Conservation (phyloP, 805 yeast species). For the Candida silvicultrix region DNA sequence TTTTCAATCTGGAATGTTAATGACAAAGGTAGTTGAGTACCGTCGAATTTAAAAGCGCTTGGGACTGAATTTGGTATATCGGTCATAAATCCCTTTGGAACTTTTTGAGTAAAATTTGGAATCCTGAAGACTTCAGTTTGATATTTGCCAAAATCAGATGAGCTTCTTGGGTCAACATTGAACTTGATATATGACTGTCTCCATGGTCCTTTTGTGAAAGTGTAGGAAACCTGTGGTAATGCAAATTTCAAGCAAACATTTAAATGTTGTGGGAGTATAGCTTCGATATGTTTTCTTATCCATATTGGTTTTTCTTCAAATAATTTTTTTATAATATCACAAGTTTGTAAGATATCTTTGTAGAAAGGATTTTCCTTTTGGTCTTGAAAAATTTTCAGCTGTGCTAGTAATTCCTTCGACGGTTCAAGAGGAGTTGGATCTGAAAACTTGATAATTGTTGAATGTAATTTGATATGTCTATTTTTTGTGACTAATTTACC, state of each 20-base stretch:
- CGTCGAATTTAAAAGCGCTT: slow-evolving; percentile 59
- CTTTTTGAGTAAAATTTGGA: slow-evolving; percentile 23
- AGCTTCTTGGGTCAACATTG: slow-evolving; percentile 71
- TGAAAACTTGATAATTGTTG: slow-evolving; percentile 46
- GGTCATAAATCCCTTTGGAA: slow-evolving; percentile 27
- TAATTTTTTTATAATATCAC: slow-evolving; percentile 28
- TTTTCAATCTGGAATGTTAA: slow-evolving; percentile 78
- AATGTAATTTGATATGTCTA: slow-evolving; percentile 42
- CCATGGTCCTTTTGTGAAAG: slow-evolving; percentile 92
- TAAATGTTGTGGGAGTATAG: slow-evolving; percentile 41
- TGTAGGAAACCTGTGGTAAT: slow-evolving; percentile 76
- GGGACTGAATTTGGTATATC: slow-evolving; percentile 31
- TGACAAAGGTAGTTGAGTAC: slow-evolving; percentile 59
- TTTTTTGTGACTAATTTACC: slow-evolving; percentile 40
- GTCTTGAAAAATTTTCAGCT: slow-evolving; percentile 30
- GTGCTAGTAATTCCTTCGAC: slow-evolving; percentile 41
- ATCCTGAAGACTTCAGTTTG: slow-evolving; percentile 78
- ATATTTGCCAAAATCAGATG: slow-evolving; percentile 48
- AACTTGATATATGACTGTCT: slow-evolving; percentile 74
- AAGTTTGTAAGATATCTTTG: slow-evolving; percentile 23
- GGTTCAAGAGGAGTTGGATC: slow-evolving; percentile 43
- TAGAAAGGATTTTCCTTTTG: slow-evolving; percentile 23
- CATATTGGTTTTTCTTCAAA: slow-evolving; percentile 77
- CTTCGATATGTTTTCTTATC: slow-evolving; percentile 68
- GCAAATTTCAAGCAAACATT: slow-evolving; percentile 58